A percentile compares a stretch with the other conserved stretches of the same genome.
Evolutionary conservation across 2,329 filamentous ascomycete genomes (phyloP).

Genomic region (Zymoseptoria passerinii): DNA sequence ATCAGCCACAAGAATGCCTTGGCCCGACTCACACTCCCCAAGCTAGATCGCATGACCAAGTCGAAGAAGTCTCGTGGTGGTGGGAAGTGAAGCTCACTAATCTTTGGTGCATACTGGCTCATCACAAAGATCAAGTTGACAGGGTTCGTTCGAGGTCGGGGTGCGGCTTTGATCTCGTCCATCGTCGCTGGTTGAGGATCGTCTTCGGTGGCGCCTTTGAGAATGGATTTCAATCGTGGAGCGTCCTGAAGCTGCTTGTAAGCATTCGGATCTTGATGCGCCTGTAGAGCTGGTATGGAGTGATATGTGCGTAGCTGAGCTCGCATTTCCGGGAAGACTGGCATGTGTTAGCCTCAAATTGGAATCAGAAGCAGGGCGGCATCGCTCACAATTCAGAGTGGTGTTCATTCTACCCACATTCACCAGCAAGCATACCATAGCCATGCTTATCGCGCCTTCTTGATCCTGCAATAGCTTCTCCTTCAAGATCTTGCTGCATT

Average conservation of each 20-base stretch:
- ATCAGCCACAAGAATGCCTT: conserved; percentile 92
- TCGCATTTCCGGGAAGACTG: conserved; percentile 98
- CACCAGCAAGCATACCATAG: conserved; percentile 95
- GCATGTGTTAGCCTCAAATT: conserved; percentile 15
- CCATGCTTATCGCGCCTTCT: conserved; percentile 92
- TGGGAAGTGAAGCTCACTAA: conserved; percentile 88
- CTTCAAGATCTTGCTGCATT: conserved; percentile 96
- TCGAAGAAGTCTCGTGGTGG: conserved; percentile 87
- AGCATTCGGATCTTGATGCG: conserved; percentile 85
- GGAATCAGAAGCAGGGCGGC: not conserved
- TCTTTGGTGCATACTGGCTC: conserved; percentile 77
- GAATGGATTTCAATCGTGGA: conserved; percentile 87
- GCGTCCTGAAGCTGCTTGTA: conserved; percentile 98
- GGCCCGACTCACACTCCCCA: conserved; percentile 74
- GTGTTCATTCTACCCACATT: conserved; percentile 99
- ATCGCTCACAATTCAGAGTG: conserved; percentile 76
- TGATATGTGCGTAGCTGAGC: conserved; percentile 96
- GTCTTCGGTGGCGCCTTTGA: conserved; percentile 95
- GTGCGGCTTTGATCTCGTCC: conserved; percentile 64
- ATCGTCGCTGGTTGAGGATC: conserved; percentile 72
- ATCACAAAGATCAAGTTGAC: conserved; percentile 97
- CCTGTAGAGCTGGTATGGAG: conserved; percentile 91
- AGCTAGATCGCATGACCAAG: conserved; percentile 80
- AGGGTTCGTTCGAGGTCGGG: conserved; percentile 79
- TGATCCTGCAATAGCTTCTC: conserved; percentile 92